Evolutionary conservation across 2,329 filamentous ascomycete genomes (phyloP), one percentile per base, ranked within the genome.

Genomic region (Myriosclerotinia duriaeana): DNA sequence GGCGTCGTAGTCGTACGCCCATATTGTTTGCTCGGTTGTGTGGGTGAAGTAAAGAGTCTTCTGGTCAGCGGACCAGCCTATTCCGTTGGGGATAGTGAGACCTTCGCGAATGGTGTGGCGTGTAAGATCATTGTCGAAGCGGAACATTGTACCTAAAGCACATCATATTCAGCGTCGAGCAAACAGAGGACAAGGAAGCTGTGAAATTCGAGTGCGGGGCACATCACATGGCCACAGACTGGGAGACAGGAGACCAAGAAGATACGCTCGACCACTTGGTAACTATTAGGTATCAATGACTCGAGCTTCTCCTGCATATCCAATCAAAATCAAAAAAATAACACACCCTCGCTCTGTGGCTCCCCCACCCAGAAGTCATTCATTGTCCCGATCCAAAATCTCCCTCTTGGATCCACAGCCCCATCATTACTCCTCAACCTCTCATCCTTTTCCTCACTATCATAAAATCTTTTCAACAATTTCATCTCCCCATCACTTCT

Each of bases 311-410:
- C 8, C 30, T 20, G 6, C 42, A 60, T 50, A 48, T 26, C 2
- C 30, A 50, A 17, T 7, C 44, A 26, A 2, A 48, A 30, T 48
- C n/a, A 17, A 5, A 50, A 53, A 64, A 46, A 30, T 52, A 20
- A 73, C 73, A 26, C 65, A 77, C 77, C 77, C 72, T 78, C 77
- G 70, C 74, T 68, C 65, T 77, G 72, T 48, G 73, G 74, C 58
- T 73, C 69, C 52, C 76, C 76, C 64, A 77, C 73, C 69, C 74
- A 74, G 65, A 91, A 89, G 74, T 96, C 92, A 69, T 92, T 95
- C 91, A 97, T 96, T 69, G 86, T 86, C 9, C 92, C 92, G 7
- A 93, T 82, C 90, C 92, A 96, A 79, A 94, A 95, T 44, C 92
- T 83, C 42, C 93, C 93, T 69, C 88, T 84, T 36, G 87, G 88